A percentile compares a stretch with the other conserved stretches of the same genome.
These are phyloP conservation scores for Vigna radiata DNA, from an alignment of 306 rosid species.

Conservation along the genomic window DNA sequence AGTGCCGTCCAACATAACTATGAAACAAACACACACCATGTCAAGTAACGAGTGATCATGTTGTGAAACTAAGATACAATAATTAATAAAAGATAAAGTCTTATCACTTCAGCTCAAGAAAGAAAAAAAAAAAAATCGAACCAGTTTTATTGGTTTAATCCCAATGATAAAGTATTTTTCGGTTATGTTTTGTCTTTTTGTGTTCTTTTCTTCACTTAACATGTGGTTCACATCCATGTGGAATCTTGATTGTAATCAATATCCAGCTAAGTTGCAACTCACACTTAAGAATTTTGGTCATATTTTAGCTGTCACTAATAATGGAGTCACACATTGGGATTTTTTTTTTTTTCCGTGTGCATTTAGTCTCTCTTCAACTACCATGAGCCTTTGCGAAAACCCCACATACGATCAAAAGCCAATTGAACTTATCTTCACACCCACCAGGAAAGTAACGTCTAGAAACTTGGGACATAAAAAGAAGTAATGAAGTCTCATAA, in stretches of 20 bases:
- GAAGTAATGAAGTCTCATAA: background rate
- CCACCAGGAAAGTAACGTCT: background rate
- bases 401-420: slow-evolving; percentile 38
- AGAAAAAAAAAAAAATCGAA: background rate
- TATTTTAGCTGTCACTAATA: slow-evolving; percentile 41
- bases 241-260: slow-evolving; percentile 37
- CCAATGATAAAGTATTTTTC: background rate
- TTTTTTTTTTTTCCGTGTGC: slow-evolving; percentile 34
- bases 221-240: slow-evolving; percentile 39
- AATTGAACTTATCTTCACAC: slow-evolving; percentile 1
- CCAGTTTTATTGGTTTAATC: background rate
- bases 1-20: too few relatives aligned
- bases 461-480: background rate
- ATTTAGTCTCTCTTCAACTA: slow-evolving; percentile 38
- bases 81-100: background rate
- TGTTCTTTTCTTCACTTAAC: background rate
- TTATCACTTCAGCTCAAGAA: background rate
- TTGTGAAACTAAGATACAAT: background rate
- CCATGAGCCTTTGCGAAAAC: slow-evolving; percentile 11
- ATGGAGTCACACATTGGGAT: slow-evolving; percentile 4
- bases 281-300: slow-evolving; percentile 28
- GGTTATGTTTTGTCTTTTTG: background rate
- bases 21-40: too few relatives aligned
- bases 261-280: slow-evolving; percentile 50
- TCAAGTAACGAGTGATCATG: too few relatives aligned